These are phyloP conservation scores for Heliamphora pulchella DNA, from an alignment of 179 eudicot species.

Conservation along the genomic window DNA sequence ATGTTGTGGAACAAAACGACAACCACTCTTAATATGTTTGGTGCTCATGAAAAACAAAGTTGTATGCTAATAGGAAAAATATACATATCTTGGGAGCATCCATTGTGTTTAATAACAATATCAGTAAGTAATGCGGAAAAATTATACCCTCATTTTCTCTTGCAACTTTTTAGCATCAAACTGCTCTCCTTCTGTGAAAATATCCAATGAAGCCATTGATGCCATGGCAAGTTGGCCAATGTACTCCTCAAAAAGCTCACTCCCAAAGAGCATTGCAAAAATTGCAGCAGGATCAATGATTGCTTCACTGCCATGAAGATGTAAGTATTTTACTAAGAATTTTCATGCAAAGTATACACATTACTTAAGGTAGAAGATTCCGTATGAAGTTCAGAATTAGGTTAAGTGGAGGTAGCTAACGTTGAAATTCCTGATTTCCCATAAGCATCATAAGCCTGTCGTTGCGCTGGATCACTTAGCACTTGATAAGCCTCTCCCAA, in stretches of 20 bases:
- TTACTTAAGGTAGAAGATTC: neutral
- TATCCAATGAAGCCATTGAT: conserved; percentile 95
- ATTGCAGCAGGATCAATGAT: conserved; percentile 98
- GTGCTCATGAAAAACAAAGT: too few relatives aligned
- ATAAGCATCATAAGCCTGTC: conserved; percentile 83
- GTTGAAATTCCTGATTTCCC: conserved; percentile 96
- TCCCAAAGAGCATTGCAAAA: conserved; percentile 99
- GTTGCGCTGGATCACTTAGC: conserved; percentile 83
- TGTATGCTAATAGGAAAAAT: too few relatives aligned
- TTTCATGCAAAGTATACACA: neutral
- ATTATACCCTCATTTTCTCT: conserved; percentile 83
- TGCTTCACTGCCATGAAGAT: conserved; percentile 54
- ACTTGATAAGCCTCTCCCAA: conserved; percentile 99
- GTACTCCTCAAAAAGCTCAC: conserved; percentile 98
- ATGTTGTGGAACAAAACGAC: too few relatives aligned
- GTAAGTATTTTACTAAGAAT: too few relatives aligned
- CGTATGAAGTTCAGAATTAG: neutral
- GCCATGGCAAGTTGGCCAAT: conserved; percentile 99
- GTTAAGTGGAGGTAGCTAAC: conserved; percentile 38
- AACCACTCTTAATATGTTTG: too few relatives aligned
- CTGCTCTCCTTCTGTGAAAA: conserved; percentile 74
- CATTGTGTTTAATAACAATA: neutral
- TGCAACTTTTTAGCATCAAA: conserved; percentile 80
- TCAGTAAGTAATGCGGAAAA: neutral
- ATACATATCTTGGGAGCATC: too few relatives aligned